Conservation (phyloP, 2,329 filamentous ascomycete species). For the Colletotrichum liriopes region DNA sequence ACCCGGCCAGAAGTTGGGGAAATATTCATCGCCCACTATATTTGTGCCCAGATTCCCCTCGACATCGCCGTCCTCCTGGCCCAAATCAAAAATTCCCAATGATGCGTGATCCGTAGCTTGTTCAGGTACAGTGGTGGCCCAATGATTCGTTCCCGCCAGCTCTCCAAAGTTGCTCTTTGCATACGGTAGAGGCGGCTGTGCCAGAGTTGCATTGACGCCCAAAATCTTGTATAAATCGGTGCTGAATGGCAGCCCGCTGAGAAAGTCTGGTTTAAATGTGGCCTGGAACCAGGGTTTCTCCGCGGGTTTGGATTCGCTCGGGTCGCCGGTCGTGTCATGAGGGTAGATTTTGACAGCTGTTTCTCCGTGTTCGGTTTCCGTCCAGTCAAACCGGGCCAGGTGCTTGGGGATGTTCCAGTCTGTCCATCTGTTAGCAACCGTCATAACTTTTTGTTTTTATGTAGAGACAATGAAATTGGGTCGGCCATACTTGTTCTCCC, state of each 20-base stretch:
- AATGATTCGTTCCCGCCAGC: slow-evolving; percentile 62
- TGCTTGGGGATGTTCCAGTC: slow-evolving; percentile 72
- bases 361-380: slow-evolving; percentile 52
- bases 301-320: slow-evolving; percentile 52
- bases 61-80: slow-evolving; percentile 22
- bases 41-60: slow-evolving; percentile 4
- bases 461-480: too few species aligned
- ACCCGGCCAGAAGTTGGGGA: slow-evolving; percentile 32
- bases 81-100: slow-evolving; percentile 21
- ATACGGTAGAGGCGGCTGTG: slow-evolving; percentile 63
- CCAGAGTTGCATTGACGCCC: slow-evolving; percentile 60
- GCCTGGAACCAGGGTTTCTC: slow-evolving; percentile 61
- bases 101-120: slow-evolving; percentile 25
- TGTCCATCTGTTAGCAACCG: slow-evolving; percentile 43
- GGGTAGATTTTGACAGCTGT: slow-evolving; percentile 62
- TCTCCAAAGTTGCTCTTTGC: slow-evolving; percentile 57
- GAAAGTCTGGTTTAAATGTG: slow-evolving; percentile 57
- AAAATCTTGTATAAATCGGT: slow-evolving; percentile 56
- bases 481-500: slow-evolving; percentile 61
- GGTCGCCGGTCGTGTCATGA: slow-evolving; percentile 54
- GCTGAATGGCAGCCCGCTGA: slow-evolving; percentile 62
- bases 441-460: background rate
- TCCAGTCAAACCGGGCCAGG: slow-evolving; percentile 66
- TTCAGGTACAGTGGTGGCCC: slow-evolving; percentile 57
- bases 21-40: slow-evolving; percentile 27